Evolutionary conservation across 257 asterid species (phyloP), one percentile per base, ranked within the genome.

Genomic region (Solanum sitiens): DNA sequence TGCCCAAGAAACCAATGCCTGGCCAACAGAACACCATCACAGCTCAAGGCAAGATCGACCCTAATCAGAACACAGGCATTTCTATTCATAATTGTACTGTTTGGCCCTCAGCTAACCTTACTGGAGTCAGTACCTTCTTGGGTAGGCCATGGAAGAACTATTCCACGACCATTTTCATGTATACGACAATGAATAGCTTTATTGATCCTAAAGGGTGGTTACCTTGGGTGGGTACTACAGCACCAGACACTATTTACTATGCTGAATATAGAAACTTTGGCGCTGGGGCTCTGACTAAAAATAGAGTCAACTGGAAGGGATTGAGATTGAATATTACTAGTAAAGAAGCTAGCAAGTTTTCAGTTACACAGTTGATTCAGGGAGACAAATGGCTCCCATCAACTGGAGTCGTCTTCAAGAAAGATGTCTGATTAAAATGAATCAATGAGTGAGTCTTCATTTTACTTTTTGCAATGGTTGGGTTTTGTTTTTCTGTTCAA

Each of bases 91-190:
- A 89, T 27, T 90, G 91, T 73, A 89, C 82, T 23, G 70, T 91
- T 71, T 18, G 45, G 87, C 84, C 89, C 9, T 68, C 53, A 3
- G 87, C 11, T 15, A 63, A 89, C 39, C 90, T 89, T 27, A 68
- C 84, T 16, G 86, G 87, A 6, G 86, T 89, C 3, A 37, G 40
- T 35, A 89, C 88, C 5, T 90, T 76, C 80, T 86, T 90, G 87
- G 92, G 94, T 7, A 84, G 94, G 72, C 94, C 92, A 2, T 92
- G 92, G 92, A 90, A 92, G 77, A 70, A 90, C 50, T 92, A 89
- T 73, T 88, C 94, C 3, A 88, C 91, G 2, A 90, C 91, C 0
- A 42, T 90, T 18, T 87, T 76, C 15, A 32, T 89, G 75, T 11
- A 61, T 2, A 87, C 56, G 23, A 72, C 53, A 21, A 65, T 89